Evolutionary conservation across 768 basidiomycete species (phyloP), one percentile per base, ranked within the genome.

Genomic region (Tulasnella sp.): DNA sequence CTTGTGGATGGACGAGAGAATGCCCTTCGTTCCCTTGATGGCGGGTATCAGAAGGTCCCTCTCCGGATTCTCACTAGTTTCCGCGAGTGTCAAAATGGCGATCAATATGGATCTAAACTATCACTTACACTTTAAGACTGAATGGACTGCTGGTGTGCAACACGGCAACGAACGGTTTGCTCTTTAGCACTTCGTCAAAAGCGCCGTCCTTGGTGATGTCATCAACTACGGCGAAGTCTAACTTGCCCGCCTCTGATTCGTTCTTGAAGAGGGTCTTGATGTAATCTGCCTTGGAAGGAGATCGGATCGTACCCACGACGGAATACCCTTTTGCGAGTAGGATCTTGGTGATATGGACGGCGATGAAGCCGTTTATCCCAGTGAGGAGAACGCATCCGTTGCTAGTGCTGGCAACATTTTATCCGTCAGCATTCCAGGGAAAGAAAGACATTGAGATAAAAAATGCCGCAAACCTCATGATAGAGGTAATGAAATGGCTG

Each of bases 361-460:
- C 81, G 58, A 84, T 74, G 68, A 74, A 84, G 30, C 82, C 81
- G 64, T 78, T 81, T 10, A 80, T 80, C n/a, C 81, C 82, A 0
- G 80, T 73, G 48, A 83, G 78, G 32, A 83, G 77, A 27, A 82
- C 68, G 70, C 7, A 38, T 38, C 34, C 34, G 5, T 38, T 38
- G 34, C 15, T 38, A 15, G 34, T 7, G 15, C 5, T 5, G 15
- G 5, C 34, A 15, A 38, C 5, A 15, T 15, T 38, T 5, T 38
- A 38, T 38, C 5, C 7, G 34, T 38, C 34, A 38, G n/a, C n/a
- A n/a, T n/a, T n/a, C n/a, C n/a, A n/a, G n/a, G n/a, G n/a, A n/a
- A n/a, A n/a, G n/a, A n/a, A n/a, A n/a, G n/a, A n/a, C n/a, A n/a
- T n/a, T n/a, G n/a, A n/a, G n/a, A n/a, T n/a, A n/a, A n/a, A n/a